Base-by-base conservation (phyloP, 2,329 filamentous ascomycete genomes). In the Fusarium avenaceum region DNA sequence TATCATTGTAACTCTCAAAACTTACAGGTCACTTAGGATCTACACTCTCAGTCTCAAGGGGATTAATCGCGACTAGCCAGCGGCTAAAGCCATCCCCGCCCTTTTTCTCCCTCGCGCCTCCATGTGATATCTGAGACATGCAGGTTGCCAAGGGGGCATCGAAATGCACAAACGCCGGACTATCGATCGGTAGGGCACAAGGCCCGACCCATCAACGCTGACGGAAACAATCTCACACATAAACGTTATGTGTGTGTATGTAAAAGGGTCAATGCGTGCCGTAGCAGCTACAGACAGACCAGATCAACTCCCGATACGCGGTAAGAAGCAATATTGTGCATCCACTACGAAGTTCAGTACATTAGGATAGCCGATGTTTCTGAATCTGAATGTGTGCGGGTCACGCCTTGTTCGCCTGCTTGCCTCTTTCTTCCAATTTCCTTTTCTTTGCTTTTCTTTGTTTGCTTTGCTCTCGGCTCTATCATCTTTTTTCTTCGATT, bases 121-220 rank as follows among this genome's bases (percentile, higher is more conserved):
- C 68, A 71, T 74, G 70, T 74, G 70, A 72, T 70, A 70, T 74
- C 70, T 66, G 65, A 74, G 57, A 74, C 66, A 68, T 72, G 71
- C 67, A 73, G 67, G 52, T 39, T 51, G 14, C 58, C 40, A 44
- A 68, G 65, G 19, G 45, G 35, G 50, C 67, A 65, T 44, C 40
- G 47, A 39, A 54, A 56, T 40, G 47, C 54, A 62, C 46, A 61
- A 53, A 26, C 51, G 33, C 40, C 40, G 43, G 57, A 61, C 59
- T 64, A 64, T 64, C 52, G 52, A 52, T 64, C 61, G 59, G 61
- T 63, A 64, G 57, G 56, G 61, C 59, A 64, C 50, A 67, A 64
- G 51, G 58, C 57, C 64, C 63, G 63, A 39, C 64, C 63, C 64
- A 67, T 64, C 38, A 49, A 19, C 35, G 17, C n/a, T 38, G 35